phyloP scores from a whole-genome alignment of 495 filamentous ascomycete species.

The Talaromyces stipitatus region DNA sequence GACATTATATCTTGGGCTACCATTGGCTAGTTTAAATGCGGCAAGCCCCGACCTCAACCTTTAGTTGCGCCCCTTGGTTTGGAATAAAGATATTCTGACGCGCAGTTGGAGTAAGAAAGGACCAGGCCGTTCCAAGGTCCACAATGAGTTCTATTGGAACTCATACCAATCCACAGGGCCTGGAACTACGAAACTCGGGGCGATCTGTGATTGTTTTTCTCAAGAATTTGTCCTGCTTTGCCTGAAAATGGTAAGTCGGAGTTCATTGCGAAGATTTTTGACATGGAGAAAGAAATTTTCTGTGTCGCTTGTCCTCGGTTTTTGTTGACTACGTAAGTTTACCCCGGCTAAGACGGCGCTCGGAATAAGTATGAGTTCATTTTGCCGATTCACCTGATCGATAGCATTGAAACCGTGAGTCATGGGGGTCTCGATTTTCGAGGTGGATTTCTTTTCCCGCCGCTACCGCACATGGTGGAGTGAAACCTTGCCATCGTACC shows the following conservation, averaged over 20 bases:
- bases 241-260: not conserved
- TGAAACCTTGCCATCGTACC: not conserved
- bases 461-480: conserved; percentile 1
- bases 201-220: not conserved
- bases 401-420: too few relatives aligned
- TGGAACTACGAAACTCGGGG: not conserved
- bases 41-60: too few relatives aligned
- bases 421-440: not conserved
- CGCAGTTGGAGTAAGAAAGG: too few relatives aligned
- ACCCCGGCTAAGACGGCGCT: not conserved
- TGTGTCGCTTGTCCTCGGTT: not conserved
- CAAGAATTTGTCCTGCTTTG: not conserved
- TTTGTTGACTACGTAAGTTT: not conserved
- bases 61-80: too few relatives aligned
- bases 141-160: not conserved
- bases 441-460: not conserved
- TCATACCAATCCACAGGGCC: not conserved
- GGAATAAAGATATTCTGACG: too few relatives aligned
- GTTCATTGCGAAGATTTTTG: not conserved
- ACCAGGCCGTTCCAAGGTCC: not conserved
- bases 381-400: not conserved
- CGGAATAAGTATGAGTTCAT: not conserved
- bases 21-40: not conserved
- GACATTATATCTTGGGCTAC: not conserved
- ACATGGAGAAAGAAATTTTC: not conserved